Base-by-base conservation (phyloP, 2,329 filamentous ascomycete genomes). In the Aureobasidium melanogenum region DNA sequence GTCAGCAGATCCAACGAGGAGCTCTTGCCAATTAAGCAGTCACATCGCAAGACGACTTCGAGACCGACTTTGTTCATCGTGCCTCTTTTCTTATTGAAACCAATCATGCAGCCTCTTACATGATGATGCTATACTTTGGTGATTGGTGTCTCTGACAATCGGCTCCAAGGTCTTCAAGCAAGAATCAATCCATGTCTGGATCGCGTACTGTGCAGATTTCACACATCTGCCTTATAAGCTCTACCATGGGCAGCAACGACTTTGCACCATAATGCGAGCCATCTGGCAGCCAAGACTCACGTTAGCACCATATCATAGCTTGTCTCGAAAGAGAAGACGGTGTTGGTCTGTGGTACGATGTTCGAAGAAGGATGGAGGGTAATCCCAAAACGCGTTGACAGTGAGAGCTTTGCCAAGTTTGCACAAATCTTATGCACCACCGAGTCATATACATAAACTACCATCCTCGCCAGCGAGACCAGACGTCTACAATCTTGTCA, bases 391-490 rank as follows among this genome's bases (percentile, higher is more conserved):
- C 41, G 41, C 22, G 41, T 17, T 5, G 5, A 26, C 32, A 15
- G 12, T 15, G 12, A 9, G 15, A 30, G 22, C 15, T 47, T 28
- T 28, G 44, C 44, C 44, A 47, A 47, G 46, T 6, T 8, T 54
- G 26, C 51, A 54, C 12, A 54, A 44, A 47, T 0, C 10, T 47
- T 28, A 47, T 47, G 24, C 44, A 47, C 3, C 22, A 6, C 14
- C 15, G 7, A 47, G 3, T n/a, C 15, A 2, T 10, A 8, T 26
- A 39, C 36, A 41, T 32, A 17, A 65, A 67, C 76, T 72, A 89
- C 88, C 87, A 90, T 0, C 87, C 87, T 61, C 83, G 80, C 80
- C 85, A 88, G 64, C 87, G 77, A 17, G 82, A 76, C 88, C 88
- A 93, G 24, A 92, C 81, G 77, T 93, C 89, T n/a, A 65, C 62